Base-by-base conservation (phyloP, 208 protist species). In the Acanthamoeba castellanii region DNA sequence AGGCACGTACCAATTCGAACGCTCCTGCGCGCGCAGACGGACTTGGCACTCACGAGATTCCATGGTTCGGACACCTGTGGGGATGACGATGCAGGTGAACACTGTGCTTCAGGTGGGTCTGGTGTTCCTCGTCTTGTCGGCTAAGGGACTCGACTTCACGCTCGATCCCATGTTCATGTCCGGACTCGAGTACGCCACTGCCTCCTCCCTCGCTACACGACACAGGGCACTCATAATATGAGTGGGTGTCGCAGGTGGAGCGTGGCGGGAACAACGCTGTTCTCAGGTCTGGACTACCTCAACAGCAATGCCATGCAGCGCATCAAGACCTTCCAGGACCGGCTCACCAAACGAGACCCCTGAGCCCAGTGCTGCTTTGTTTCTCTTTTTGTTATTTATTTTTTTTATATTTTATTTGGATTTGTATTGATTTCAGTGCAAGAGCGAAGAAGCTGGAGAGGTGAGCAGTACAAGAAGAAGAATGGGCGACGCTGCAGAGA, bases 261-360 rank as follows among this genome's bases (percentile, higher is more conserved):
- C 64, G 64, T 70, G 64, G 64, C 64, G 20, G 64, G 64, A 27
- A 70, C 64, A 14, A 70, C 64, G 1, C 64, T 70, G 27, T 70
- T 70, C 64, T 70, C 64, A 5, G 64, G 64, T 2, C n/a, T 70
- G 64, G 64, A 70, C 64, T 70, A 70, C n/a, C 64, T 70, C 20
- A 70, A 70, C 64, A 70, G 27, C 20, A 70, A 70, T 20, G 64
- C 64, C 64, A 70, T 70, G 64, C 64, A 70, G n/a, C 64, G 64
- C 20, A 70, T 70, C 64, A 70, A 70, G n/a, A 70, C 64, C 20
- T 70, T 70, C 27, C 64, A 70, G 64, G 64, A 70, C 3, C 64
- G 64, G 14, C 9, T 70, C 20, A 70, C 27, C 7, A 70, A 70
- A 70, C 64, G 64, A 32, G 52, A 57, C 16, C 52, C 52, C 52